Evolutionary conservation across 768 basidiomycete genomes (phyloP), one percentile per base, ranked within the genome.

Genomic region (Termitomyces sp.): DNA sequence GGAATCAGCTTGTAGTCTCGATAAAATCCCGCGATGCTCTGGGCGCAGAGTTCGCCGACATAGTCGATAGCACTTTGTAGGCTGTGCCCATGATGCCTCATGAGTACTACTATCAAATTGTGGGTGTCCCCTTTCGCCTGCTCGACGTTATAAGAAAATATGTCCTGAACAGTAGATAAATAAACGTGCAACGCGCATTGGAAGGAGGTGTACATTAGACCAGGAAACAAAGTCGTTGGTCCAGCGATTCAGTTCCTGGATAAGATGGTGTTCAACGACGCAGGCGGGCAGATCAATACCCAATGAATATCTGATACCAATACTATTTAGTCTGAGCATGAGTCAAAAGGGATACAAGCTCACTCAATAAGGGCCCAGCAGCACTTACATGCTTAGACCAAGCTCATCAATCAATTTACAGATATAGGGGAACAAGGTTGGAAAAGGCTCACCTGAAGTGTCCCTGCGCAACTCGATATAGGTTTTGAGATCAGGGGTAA

Each of bases 141-240:
- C 65, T 90, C 88, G 45, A 83, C 81, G 59, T 89, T 88, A 69
- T 86, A 90, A 0, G 87, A 90, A 66, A 86, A 85, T 36, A 89
- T 84, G 60, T 89, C 88, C 87, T 88, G 57, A 26, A 10, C 8
- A n/a, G 18, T 5, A 34, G 48, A 51, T 54, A 20, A n/a, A 22
- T 33, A 34, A 41, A 47, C 50, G 36, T 44, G 57, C 33, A 20
- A 37, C 37, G 57, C 26, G 31, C 10, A n/a, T n/a, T n/a, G 22
- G 9, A 55, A 45, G 5, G 22, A 41, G 51, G 65, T 82, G 65
- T 69, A 89, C 89, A 66, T 92, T 92, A n/a, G 88, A 88, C 88
- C 87, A 90, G n/a, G 87, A 84, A 54, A 91, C 86, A 54, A 91
- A 75, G 62, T 91, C 90, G 58, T 91, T 91, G 20, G 89, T 77